Conservation (phyloP, 768 basidiomycete genomes). For the Polyporus arcularius region DNA sequence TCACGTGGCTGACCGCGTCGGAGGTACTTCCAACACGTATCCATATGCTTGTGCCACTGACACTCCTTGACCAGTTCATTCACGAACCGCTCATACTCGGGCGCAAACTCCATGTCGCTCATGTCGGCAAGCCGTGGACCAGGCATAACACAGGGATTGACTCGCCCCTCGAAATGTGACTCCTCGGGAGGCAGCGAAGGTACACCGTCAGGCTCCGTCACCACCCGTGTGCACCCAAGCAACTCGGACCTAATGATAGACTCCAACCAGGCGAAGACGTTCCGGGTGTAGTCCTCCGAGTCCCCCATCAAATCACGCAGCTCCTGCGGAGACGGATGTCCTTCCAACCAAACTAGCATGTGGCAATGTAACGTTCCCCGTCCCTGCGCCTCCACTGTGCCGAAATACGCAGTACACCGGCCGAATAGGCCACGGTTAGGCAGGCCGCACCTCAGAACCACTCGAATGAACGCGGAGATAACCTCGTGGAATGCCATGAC, state of each 20-base stretch:
- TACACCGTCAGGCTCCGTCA: too few species aligned
- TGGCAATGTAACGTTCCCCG: conserved; percentile 36
- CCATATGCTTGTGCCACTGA: conserved; percentile 6
- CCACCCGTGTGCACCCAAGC: too few species aligned
- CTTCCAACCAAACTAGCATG: conserved; percentile 32
- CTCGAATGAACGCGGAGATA: not conserved
- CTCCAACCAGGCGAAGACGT: not conserved
- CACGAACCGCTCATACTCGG: too few species aligned
- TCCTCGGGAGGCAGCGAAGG: too few species aligned
- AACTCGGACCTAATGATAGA: not conserved
- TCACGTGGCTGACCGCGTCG: not conserved
- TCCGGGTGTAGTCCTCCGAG: not conserved
- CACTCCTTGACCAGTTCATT: not conserved
- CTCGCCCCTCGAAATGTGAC: too few species aligned
- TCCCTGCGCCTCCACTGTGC: conserved; percentile 30
- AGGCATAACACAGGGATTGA: too few species aligned
- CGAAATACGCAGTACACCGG: conserved; percentile 20
- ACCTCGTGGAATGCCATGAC: not conserved
- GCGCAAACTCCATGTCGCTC: too few species aligned
- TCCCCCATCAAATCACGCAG: conserved; percentile 11
- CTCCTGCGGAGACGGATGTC: conserved; percentile 24
- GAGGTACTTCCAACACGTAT: conserved; percentile 23
- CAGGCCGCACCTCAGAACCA: not conserved
- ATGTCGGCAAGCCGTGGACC: too few species aligned
- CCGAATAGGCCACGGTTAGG: conserved; percentile 20